Percentiles rank a stretch among this genome's conserved stretches.
Evolutionary conservation across 2,329 filamentous ascomycete genomes (phyloP).

Genomic region (Torrubiella hemipterigena): DNA sequence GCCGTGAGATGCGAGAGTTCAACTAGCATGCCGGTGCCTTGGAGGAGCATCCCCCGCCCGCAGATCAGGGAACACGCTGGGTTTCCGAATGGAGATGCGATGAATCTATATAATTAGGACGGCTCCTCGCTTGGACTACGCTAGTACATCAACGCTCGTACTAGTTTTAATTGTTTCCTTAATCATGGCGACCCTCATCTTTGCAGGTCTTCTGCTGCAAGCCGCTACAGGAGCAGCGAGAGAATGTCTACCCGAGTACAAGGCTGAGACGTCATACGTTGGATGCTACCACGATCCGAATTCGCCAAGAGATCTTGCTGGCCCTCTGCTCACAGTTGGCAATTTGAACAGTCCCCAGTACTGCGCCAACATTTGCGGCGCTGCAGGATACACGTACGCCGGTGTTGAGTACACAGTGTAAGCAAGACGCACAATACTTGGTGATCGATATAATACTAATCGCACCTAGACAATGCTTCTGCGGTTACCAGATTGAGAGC

Average conservation of each 20-base stretch:
- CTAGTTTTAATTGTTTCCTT: too few species aligned
- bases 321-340: slow-evolving; percentile 6
- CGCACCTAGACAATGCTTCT: slow-evolving; percentile 8
- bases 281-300: slow-evolving; percentile 8
- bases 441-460: background rate
- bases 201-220: too few species aligned
- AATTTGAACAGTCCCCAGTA: slow-evolving; percentile 7
- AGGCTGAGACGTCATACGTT: slow-evolving; percentile 4
- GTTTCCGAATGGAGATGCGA: too few species aligned
- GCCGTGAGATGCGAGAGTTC: too few species aligned
- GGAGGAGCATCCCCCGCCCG: too few species aligned
- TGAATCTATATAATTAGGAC: too few species aligned
- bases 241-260: slow-evolving; percentile 7
- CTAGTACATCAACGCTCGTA: too few species aligned
- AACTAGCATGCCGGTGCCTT: too few species aligned
- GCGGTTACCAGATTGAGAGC: slow-evolving; percentile 7
- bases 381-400: slow-evolving; percentile 7
- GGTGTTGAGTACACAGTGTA: slow-evolving; percentile 8
- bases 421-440: background rate
- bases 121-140: too few species aligned
- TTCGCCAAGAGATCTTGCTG: slow-evolving; percentile 7
- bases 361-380: slow-evolving; percentile 9
- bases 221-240: background rate
- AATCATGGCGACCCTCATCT: too few species aligned
- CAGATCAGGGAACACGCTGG: too few species aligned